phyloP scores from a whole-genome alignment of 2,329 filamentous ascomycete genomes.

The Fusarium solani-melongenae region DNA sequence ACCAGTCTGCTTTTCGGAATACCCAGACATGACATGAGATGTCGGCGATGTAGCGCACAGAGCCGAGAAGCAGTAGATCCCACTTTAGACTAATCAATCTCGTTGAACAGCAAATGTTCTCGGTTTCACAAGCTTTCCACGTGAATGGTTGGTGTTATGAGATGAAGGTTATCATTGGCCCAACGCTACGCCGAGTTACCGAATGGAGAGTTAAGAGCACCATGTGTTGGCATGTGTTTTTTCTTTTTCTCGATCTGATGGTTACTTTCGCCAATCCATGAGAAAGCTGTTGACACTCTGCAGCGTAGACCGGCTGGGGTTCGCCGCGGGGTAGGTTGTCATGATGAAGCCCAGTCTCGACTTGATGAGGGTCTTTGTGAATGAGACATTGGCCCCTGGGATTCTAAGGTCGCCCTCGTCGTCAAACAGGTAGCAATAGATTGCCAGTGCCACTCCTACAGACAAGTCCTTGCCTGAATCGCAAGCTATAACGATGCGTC shows the following conservation, averaged over 20 bases:
- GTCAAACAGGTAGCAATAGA: conserved; percentile 79
- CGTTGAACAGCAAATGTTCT: background rate
- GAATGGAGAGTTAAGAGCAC: background rate
- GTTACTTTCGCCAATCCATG: conserved; percentile 67
- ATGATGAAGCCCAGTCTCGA: conserved; percentile 85
- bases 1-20: conserved; percentile 35
- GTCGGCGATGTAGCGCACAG: conserved; percentile 22
- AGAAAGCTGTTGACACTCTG: conserved; percentile 93
- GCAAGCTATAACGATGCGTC: conserved; percentile 71
- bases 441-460: conserved; percentile 78
- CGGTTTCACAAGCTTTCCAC: background rate
- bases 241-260: background rate
- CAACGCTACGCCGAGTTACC: background rate
- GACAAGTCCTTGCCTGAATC: conserved; percentile 83
- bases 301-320: conserved; percentile 85
- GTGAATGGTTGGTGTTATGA: background rate
- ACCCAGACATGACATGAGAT: conserved; percentile 22
- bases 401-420: conserved; percentile 64
- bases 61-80: conserved; percentile 15
- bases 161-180: background rate
- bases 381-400: conserved; percentile 40
- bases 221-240: background rate
- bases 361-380: conserved; percentile 83
- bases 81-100: conserved; percentile 24
- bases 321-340: conserved; percentile 79